These are phyloP conservation scores for Diaporthe vexans DNA, from an alignment of 2,329 filamentous ascomycete species.

Conservation along the genomic window DNA sequence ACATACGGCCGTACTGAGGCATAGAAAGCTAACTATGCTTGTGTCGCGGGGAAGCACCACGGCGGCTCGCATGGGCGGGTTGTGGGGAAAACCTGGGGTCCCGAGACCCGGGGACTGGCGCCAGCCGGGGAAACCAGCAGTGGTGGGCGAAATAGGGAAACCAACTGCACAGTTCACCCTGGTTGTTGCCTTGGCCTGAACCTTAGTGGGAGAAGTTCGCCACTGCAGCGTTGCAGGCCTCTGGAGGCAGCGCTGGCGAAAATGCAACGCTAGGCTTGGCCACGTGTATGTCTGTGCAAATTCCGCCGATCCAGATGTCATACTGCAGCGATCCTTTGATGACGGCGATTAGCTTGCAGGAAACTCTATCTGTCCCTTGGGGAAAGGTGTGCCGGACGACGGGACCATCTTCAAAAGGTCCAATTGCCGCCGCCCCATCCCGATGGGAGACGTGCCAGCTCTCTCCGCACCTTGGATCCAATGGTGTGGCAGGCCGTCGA, in stretches of 20 bases:
- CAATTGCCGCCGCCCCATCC: constrained; percentile 28
- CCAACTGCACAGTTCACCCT: not conserved
- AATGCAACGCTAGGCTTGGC: constrained; percentile 7
- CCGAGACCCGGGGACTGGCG: not conserved
- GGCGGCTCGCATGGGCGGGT: not conserved
- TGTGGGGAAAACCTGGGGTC: constrained; percentile 34
- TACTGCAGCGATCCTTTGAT: not conserved
- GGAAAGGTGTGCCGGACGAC: not conserved
- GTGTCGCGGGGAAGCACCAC: constrained; percentile 1
- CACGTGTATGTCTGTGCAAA: constrained; percentile 20
- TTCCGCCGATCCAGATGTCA: constrained; percentile 1
- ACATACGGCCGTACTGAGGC: constrained; percentile 1
- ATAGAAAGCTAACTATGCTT: not conserved
- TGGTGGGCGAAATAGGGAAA: not conserved
- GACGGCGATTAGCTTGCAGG: constrained; percentile 3
- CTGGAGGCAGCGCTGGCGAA: not conserved
- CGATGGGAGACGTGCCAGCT: constrained; percentile 2
- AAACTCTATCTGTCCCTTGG: not conserved
- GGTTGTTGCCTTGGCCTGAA: not conserved
- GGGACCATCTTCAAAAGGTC: not conserved
- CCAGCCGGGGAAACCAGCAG: not conserved
- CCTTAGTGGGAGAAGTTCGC: not conserved
- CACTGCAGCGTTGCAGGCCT: constrained; percentile 1
- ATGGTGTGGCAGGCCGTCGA: constrained; percentile 21
- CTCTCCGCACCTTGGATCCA: constrained; percentile 26